These are phyloP conservation scores for Geotrichum reessii DNA, from an alignment of 1,139 yeast species.

Conservation along the genomic window DNA sequence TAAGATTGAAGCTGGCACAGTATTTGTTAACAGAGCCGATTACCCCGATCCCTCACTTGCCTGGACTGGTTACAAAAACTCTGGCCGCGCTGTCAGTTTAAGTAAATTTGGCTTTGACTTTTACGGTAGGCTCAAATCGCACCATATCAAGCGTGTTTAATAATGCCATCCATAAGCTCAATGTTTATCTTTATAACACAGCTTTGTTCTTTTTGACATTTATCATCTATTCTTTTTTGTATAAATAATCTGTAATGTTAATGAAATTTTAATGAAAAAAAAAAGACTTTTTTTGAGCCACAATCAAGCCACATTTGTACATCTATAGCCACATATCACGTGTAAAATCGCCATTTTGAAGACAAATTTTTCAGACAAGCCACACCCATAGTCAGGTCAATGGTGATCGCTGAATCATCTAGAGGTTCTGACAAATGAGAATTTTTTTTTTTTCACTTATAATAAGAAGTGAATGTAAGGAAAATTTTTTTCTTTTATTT, in stretches of 20 bases:
- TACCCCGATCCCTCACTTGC: slow-evolving; percentile 75
- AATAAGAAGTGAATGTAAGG: too few species aligned
- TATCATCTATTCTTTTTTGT: background rate
- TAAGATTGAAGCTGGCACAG: slow-evolving; percentile 72
- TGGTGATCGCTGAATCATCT: too few species aligned
- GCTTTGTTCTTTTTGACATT: background rate
- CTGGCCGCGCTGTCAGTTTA: slow-evolving; percentile 62
- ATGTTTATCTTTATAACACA: too few species aligned
- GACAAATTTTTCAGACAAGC: background rate
- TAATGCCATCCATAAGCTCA: background rate
- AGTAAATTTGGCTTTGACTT: slow-evolving; percentile 35
- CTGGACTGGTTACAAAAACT: slow-evolving; percentile 76
- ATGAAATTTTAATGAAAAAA: background rate
- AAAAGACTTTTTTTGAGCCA: background rate
- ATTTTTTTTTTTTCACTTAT: background rate
- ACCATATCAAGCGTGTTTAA: slow-evolving; percentile 31
- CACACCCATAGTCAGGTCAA: background rate
- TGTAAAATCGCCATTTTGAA: slow-evolving; percentile 3
- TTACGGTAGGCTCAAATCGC: slow-evolving; percentile 36
- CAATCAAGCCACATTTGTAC: background rate
- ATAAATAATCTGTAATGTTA: background rate
- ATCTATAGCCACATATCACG: background rate
- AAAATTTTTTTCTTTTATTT: background rate
- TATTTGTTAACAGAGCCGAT: slow-evolving; percentile 81
- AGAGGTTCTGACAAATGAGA: background rate